Evolutionary conservation across 2,329 filamentous ascomycete species (phyloP).

Genomic region (Ambrosiella beaveri): DNA sequence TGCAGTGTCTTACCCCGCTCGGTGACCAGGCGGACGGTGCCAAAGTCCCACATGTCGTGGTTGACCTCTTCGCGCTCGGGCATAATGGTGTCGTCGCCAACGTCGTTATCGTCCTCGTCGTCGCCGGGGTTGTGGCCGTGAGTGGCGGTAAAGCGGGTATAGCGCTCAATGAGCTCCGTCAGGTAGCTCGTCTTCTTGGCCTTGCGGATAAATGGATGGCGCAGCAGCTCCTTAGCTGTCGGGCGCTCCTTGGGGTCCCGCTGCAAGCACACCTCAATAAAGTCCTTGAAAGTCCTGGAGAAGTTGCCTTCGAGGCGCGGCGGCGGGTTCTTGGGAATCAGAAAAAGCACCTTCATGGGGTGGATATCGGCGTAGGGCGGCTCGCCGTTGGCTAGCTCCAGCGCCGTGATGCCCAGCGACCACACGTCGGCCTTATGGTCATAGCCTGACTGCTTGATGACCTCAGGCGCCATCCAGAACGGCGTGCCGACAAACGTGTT

Average conservation of each 20-base stretch:
- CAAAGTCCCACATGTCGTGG: slow-evolving; percentile 97
- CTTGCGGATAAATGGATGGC: slow-evolving; percentile 75
- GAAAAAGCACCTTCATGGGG: slow-evolving; percentile 93
- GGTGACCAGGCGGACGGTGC: slow-evolving; percentile 71
- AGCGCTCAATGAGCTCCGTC: slow-evolving; percentile 84
- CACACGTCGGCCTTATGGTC: slow-evolving; percentile 97
- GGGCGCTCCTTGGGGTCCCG: slow-evolving; percentile 82
- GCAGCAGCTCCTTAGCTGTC: slow-evolving; percentile 68
- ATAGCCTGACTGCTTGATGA: slow-evolving; percentile 96
- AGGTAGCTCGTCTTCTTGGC: slow-evolving; percentile 95
- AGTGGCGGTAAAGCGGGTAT: slow-evolving; percentile 70
- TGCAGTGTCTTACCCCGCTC: slow-evolving; percentile 40
- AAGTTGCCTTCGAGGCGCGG: slow-evolving; percentile 69
- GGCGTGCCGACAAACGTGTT: slow-evolving; percentile 97
- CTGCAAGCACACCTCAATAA: slow-evolving; percentile 66
- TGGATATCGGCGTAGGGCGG: slow-evolving; percentile 93
- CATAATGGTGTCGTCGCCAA: slow-evolving; percentile 30
- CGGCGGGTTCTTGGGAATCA: slow-evolving; percentile 88
- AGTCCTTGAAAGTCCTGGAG: slow-evolving; percentile 68
- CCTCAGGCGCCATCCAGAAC: slow-evolving; percentile 99
- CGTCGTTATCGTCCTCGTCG: slow-evolving; percentile 39
- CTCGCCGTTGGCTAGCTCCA: slow-evolving; percentile 81
- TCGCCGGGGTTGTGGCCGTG: slow-evolving; percentile 42
- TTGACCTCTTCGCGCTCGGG: slow-evolving; percentile 33
- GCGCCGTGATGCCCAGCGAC: slow-evolving; percentile 86